A percentile compares a stretch with the other conserved stretches of the same genome.
Evolutionary conservation across 768 basidiomycete genomes (phyloP).

Genomic region (Tricholoma bakamatsutake): DNA sequence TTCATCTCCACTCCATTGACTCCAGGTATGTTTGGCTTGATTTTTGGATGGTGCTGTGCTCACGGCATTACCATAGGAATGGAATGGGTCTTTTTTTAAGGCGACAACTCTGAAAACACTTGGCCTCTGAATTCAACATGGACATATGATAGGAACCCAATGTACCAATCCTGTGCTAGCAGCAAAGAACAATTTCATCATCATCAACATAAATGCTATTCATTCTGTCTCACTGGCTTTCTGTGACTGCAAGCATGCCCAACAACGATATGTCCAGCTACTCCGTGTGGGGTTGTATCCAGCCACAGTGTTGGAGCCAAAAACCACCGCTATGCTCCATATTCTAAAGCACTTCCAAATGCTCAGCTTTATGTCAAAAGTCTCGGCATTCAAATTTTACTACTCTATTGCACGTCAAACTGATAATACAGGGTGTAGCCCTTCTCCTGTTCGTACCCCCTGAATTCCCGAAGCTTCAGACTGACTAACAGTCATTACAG

Average conservation of each 20-base stretch:
- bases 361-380: conserved; percentile 9
- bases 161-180: neutral
- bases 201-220: neutral
- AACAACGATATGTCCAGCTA: conserved; percentile 4
- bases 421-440: conserved; percentile 2
- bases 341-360: neutral
- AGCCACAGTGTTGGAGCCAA: conserved; percentile 5
- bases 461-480: neutral
- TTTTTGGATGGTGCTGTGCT: too few relatives aligned
- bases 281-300: conserved; percentile 8
- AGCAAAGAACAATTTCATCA: neutral
- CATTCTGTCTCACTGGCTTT: neutral
- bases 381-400: conserved; percentile 9
- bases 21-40: neutral
- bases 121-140: neutral
- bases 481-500: conserved; percentile 5
- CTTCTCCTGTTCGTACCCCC: neutral
- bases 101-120: too few relatives aligned
- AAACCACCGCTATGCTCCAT: conserved; percentile 7
- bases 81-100: neutral
- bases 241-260: neutral
- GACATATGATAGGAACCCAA: neutral
- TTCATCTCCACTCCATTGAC: neutral
- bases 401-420: conserved; percentile 1
- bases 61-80: too few relatives aligned